A percentile compares a stretch with the other conserved stretches of the same genome.
phyloP scores from a whole-genome alignment of 1,284 basidiomycete genomes.

The Termitomyces sp. region DNA sequence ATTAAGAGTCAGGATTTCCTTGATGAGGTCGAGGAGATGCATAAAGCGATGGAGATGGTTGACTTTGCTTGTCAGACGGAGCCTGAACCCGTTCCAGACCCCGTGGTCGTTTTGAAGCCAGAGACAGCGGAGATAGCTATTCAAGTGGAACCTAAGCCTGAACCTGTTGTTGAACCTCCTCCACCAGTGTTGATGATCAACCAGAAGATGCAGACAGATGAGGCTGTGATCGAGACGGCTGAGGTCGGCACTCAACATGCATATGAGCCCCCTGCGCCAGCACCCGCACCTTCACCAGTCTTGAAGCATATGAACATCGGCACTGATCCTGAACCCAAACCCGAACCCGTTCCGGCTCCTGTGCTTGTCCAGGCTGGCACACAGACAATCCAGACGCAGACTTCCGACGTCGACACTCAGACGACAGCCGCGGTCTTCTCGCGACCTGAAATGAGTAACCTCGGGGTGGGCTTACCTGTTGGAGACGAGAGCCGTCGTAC shows the following conservation, averaged over 20 bases:
- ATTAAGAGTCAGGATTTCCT: conserved; percentile 37
- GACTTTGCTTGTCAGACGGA: conserved; percentile 66
- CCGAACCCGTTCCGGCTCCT: conserved; percentile 18
- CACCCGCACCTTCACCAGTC: conserved; percentile 19
- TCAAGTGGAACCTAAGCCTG: conserved; percentile 19
- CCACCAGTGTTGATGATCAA: conserved; percentile 28
- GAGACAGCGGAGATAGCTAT: conserved; percentile 26
- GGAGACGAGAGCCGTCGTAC: conserved; percentile 31
- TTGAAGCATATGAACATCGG: conserved; percentile 31
- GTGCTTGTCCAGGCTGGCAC: conserved; percentile 31
- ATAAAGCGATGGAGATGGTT: conserved; percentile 36
- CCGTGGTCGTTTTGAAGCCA: conserved; percentile 5
- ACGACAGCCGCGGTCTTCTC: conserved; percentile 12
- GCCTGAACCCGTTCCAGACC: conserved; percentile 13
- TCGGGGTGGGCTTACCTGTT: conserved; percentile 13
- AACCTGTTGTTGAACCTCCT: conserved; percentile 28
- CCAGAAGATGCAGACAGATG: conserved; percentile 47
- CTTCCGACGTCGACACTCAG: conserved; percentile 33
- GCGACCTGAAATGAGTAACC: conserved; percentile 14
- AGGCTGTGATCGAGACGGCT: conserved; percentile 21
- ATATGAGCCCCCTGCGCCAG: conserved; percentile 20
- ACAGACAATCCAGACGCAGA: conserved; percentile 33
- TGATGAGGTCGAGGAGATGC: conserved; percentile 32
- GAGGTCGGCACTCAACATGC: conserved; percentile 41
- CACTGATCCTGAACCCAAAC: conserved; percentile 34